A percentile compares a stretch with the other conserved stretches of the same genome.
phyloP scores from a whole-genome alignment of 2,329 filamentous ascomycete species.

The Diaporthe vexans region DNA sequence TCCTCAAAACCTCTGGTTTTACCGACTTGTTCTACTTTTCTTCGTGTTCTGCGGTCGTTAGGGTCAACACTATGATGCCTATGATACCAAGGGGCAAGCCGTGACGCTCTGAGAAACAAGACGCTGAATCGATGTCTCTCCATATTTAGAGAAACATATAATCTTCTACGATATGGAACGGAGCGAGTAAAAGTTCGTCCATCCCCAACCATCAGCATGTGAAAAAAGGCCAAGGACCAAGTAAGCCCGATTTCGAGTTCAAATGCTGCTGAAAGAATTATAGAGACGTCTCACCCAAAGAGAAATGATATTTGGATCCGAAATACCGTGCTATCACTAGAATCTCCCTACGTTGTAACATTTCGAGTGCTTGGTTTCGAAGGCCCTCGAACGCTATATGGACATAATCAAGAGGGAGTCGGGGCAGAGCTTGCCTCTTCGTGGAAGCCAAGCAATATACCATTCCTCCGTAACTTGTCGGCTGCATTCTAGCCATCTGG shows the following conservation, averaged over 20 bases:
- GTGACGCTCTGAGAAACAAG: no score
- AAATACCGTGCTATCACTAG: neutral
- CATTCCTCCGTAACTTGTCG: neutral
- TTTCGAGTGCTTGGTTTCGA: neutral
- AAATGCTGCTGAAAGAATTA: no score
- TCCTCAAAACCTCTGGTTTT: neutral
- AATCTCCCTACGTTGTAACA: neutral
- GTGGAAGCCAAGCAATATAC: neutral
- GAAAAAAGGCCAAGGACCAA: no score
- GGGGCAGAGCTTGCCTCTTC: neutral
- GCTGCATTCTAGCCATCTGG: neutral
- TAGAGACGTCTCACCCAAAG: no score
- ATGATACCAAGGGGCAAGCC: neutral
- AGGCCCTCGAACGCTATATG: neutral
- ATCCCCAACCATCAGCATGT: no score
- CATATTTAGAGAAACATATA: no score
- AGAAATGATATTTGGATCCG: neutral
- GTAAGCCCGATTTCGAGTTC: no score
- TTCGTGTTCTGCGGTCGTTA: no score
- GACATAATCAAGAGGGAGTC: neutral
- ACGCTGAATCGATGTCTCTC: no score
- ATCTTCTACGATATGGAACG: no score
- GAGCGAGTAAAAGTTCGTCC: no score
- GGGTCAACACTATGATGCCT: neutral
- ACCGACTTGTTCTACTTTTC: no score